Percentiles rank a stretch among this genome's conserved stretches.
phyloP scores from a whole-genome alignment of 1,139 yeast genomes.

The Meyerozyma athensensis region DNA sequence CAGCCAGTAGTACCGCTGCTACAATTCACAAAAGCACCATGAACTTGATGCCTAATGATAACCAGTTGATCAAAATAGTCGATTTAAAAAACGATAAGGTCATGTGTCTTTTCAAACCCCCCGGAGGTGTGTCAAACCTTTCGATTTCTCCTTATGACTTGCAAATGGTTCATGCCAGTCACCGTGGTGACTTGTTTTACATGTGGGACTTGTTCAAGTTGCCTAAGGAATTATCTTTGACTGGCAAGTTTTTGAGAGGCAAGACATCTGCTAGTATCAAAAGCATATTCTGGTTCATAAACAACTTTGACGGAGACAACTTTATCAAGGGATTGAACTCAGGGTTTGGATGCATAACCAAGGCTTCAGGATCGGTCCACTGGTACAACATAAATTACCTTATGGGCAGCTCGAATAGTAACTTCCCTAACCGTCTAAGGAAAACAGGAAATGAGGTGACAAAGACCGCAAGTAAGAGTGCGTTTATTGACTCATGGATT shows the following conservation, averaged over 20 bases:
- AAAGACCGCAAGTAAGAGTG: slow-evolving; percentile 7
- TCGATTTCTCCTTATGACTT: slow-evolving; percentile 63
- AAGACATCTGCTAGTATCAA: slow-evolving; percentile 55
- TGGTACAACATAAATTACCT: slow-evolving; percentile 50
- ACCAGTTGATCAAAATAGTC: slow-evolving; percentile 37
- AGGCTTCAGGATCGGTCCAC: slow-evolving; percentile 57
- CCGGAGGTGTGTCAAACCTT: slow-evolving; percentile 54
- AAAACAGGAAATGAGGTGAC: slow-evolving; percentile 9
- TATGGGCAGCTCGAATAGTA: slow-evolving; percentile 28
- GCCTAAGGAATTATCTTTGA: slow-evolving; percentile 46
- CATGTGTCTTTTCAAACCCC: slow-evolving; percentile 53
- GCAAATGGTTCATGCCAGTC: slow-evolving; percentile 51
- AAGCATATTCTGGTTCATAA: slow-evolving; percentile 51
- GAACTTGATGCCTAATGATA: slow-evolving; percentile 22
- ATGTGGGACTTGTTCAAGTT: slow-evolving; percentile 61
- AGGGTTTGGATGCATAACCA: slow-evolving; percentile 54
- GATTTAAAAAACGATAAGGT: slow-evolving; percentile 43
- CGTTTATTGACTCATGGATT: slow-evolving; percentile 38
- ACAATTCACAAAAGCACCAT: slow-evolving; percentile 26
- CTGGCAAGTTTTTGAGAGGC: slow-evolving; percentile 62
- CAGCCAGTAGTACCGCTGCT: slow-evolving; percentile 32
- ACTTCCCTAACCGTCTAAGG: slow-evolving; percentile 21
- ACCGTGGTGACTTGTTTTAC: slow-evolving; percentile 58
- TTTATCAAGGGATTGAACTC: slow-evolving; percentile 26
- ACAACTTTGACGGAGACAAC: slow-evolving; percentile 12